Percentiles rank a stretch among this genome's conserved stretches.
Conservation (phyloP, 306 rosid species). For the Mimosa pudica region DNA sequence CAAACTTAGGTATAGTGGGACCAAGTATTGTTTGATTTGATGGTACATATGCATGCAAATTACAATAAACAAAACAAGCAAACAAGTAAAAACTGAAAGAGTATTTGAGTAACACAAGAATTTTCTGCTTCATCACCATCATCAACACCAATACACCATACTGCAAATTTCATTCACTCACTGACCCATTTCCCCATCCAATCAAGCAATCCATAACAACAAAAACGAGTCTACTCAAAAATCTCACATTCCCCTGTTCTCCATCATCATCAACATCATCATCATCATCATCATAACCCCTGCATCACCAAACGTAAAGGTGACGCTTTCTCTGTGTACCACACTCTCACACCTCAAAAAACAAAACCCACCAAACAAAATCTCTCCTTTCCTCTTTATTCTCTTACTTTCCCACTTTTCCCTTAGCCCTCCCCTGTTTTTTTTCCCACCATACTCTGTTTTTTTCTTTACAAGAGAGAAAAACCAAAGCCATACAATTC, state of each 20-base stretch:
- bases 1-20: conserved; percentile 28
- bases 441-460: neutral
- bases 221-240: conserved; percentile 43
- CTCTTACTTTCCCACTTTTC: conserved; percentile 32
- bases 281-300: conserved; percentile 64
- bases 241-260: conserved; percentile 37
- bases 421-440: conserved; percentile 30
- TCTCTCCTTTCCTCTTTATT: conserved; percentile 25
- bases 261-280: conserved; percentile 50
- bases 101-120: neutral
- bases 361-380: neutral
- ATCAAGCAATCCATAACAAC: conserved; percentile 31
- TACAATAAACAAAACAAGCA: neutral
- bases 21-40: conserved; percentile 25
- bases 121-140: too few species aligned
- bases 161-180: too few species aligned
- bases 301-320: conserved; percentile 80
- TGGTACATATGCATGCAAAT: conserved; percentile 47
- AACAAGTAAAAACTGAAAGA: too few species aligned
- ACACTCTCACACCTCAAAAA: conserved; percentile 31
- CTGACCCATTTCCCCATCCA: neutral
- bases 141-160: too few species aligned
- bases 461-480: conserved; percentile 47
- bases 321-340: conserved; percentile 56
- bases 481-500: conserved; percentile 71